These are phyloP conservation scores for Claviceps arundinis DNA, from an alignment of 2,329 filamentous ascomycete genomes.

Conservation along the genomic window DNA sequence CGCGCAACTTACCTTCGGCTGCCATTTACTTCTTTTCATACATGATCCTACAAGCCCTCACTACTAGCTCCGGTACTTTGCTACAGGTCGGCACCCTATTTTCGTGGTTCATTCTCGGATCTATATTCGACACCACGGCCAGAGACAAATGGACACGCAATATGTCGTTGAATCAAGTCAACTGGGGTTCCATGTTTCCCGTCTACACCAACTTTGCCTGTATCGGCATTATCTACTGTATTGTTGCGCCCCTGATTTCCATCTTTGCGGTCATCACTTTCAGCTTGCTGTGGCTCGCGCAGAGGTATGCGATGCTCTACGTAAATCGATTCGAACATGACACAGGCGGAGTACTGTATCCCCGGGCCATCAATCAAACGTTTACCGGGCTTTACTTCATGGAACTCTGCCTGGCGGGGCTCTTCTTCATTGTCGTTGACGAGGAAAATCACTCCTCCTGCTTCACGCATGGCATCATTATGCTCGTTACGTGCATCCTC, in stretches of 20 bases:
- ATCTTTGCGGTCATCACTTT: constrained; percentile 92
- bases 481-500: constrained; percentile 61
- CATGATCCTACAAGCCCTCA: constrained; percentile 88
- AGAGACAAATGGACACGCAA: constrained; percentile 76
- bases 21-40: constrained; percentile 98
- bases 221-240: constrained; percentile 77
- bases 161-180: constrained; percentile 60
- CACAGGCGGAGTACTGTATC: constrained; percentile 85
- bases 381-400: constrained; percentile 93
- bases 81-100: constrained; percentile 70
- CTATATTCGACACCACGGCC: constrained; percentile 69
- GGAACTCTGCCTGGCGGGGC: constrained; percentile 76
- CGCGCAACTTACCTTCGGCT: constrained; percentile 66
- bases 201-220: constrained; percentile 95
- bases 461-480: constrained; percentile 65
- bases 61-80: constrained; percentile 77
- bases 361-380: constrained; percentile 83
- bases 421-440: constrained; percentile 70
- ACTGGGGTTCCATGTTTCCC: constrained; percentile 90
- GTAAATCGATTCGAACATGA: constrained; percentile 82
- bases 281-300: constrained; percentile 79
- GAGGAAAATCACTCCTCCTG: constrained; percentile 42
- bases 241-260: constrained; percentile 81
- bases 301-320: constrained; percentile 94
- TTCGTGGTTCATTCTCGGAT: constrained; percentile 70